A percentile compares a stretch with the other conserved stretches of the same genome.
These are phyloP conservation scores for Fusarium goolgardi DNA, from an alignment of 2,329 filamentous ascomycete genomes.

Conservation along the genomic window DNA sequence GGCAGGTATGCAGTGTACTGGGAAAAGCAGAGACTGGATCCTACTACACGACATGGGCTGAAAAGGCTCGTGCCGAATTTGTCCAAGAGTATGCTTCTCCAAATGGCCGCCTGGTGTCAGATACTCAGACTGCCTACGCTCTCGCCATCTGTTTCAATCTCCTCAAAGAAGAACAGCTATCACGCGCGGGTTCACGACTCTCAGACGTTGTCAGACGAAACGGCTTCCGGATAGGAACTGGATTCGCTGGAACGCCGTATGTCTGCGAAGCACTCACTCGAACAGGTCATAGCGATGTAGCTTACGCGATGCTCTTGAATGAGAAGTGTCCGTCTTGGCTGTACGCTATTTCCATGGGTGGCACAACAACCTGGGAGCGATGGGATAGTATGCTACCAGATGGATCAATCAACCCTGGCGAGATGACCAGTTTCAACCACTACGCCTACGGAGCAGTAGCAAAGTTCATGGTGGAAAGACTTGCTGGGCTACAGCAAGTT, in stretches of 20 bases:
- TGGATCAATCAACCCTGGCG: conserved; percentile 53
- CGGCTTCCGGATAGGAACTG: conserved; percentile 39
- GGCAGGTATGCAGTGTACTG: conserved; percentile 51
- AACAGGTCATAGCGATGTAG: conserved; percentile 37
- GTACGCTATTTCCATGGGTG: conserved; percentile 55
- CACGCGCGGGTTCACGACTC: conserved; percentile 30
- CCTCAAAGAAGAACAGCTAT: conserved; percentile 7
- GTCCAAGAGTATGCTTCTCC: conserved; percentile 40
- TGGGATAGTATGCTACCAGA: conserved; percentile 56
- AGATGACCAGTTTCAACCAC: conserved; percentile 59
- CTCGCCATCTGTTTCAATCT: conserved; percentile 43
- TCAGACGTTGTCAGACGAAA: conserved; percentile 36
- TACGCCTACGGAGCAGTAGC: conserved; percentile 56
- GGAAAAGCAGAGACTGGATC: conserved; percentile 37
- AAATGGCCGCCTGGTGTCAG: conserved; percentile 37
- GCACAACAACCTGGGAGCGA: conserved; percentile 58
- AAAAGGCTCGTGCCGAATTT: conserved; percentile 31
- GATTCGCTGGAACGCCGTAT: conserved; percentile 56
- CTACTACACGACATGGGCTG: conserved; percentile 29
- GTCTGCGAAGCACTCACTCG: conserved; percentile 39
- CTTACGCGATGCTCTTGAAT: conserved; percentile 55
- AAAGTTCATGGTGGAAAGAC: conserved; percentile 51
- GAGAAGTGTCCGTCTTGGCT: conserved; percentile 53
- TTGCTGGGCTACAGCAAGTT: conserved; percentile 41
- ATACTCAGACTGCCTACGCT: conserved; percentile 42